These are phyloP conservation scores for Gossypium rotundifolium DNA, from an alignment of 345 rosid genomes.

Conservation along the genomic window DNA sequence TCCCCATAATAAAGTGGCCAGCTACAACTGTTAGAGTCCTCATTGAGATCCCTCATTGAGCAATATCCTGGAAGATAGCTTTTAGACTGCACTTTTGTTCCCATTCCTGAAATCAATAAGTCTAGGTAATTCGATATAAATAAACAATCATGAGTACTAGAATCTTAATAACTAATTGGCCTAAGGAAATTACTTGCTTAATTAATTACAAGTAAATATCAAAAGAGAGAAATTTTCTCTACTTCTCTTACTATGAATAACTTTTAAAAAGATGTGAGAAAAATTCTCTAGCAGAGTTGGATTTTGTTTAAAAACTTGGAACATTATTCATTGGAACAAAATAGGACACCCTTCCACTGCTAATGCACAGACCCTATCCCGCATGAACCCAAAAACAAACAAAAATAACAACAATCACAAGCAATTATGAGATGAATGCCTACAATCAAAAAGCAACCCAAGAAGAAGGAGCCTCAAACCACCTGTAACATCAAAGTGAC, in stretches of 20 bases:
- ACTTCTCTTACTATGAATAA: neutral
- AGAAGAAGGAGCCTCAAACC: neutral
- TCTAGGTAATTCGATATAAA: neutral
- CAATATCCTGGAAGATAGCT: slow-evolving; percentile 54
- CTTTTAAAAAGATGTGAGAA: no score
- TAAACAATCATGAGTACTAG: neutral
- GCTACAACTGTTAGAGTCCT: slow-evolving; percentile 55
- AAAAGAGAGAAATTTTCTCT: neutral
- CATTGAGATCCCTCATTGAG: slow-evolving; percentile 69
- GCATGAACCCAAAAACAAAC: neutral
- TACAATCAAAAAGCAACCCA: neutral
- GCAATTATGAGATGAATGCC: neutral
- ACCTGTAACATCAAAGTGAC: neutral
- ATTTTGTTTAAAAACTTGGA: neutral
- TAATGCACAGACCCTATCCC: neutral
- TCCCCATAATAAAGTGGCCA: slow-evolving; percentile 54
- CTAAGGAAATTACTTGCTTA: neutral
- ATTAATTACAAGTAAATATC: neutral
- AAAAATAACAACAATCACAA: neutral
- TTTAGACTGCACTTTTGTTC: slow-evolving; percentile 69
- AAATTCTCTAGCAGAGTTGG: neutral
- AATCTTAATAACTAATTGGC: neutral
- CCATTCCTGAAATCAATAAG: slow-evolving; percentile 54
- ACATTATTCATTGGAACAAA: neutral
- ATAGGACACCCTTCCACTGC: neutral